Evolutionary conservation across 192 early-diverging fungal species (phyloP).

Genomic region (Rhizophagus clarus): DNA sequence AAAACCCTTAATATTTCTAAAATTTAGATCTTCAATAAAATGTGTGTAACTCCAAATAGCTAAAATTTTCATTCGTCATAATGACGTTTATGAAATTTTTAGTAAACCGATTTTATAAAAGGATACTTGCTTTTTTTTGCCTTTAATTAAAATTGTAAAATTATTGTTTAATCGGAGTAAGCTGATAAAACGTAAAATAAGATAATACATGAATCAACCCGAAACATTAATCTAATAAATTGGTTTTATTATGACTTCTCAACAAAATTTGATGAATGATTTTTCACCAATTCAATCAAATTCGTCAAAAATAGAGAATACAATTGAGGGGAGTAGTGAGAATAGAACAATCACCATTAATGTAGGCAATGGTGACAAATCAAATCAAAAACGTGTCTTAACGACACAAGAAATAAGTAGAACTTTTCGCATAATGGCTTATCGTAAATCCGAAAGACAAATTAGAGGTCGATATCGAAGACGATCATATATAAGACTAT

Average conservation of each 20-base stretch:
- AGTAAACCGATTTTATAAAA: too few species aligned
- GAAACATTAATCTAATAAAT: background rate
- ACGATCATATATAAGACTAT: slow-evolving; percentile 1
- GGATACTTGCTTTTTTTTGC: too few species aligned
- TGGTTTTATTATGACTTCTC: background rate
- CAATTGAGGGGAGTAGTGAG: background rate
- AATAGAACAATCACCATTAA: background rate
- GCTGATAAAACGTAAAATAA: too few species aligned
- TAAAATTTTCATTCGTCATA: too few species aligned
- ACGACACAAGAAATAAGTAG: slow-evolving; percentile 4
- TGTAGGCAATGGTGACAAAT: background rate
- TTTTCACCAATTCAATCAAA: background rate
- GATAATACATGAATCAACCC: too few species aligned
- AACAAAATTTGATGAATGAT: background rate
- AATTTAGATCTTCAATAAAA: too few species aligned
- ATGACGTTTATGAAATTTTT: too few species aligned
- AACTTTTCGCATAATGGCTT: slow-evolving; percentile 22
- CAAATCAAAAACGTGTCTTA: background rate
- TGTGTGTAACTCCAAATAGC: too few species aligned
- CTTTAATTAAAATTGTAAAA: too few species aligned
- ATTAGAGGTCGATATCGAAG: slow-evolving; percentile 7
- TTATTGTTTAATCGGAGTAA: too few species aligned
- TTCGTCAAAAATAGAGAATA: background rate
- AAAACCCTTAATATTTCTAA: too few species aligned
- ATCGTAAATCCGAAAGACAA: slow-evolving; percentile 10